A percentile compares a stretch with the other conserved stretches of the same genome.
phyloP scores from a whole-genome alignment of 192 early-diverging fungal species.

The Backusella mclennaniae region DNA sequence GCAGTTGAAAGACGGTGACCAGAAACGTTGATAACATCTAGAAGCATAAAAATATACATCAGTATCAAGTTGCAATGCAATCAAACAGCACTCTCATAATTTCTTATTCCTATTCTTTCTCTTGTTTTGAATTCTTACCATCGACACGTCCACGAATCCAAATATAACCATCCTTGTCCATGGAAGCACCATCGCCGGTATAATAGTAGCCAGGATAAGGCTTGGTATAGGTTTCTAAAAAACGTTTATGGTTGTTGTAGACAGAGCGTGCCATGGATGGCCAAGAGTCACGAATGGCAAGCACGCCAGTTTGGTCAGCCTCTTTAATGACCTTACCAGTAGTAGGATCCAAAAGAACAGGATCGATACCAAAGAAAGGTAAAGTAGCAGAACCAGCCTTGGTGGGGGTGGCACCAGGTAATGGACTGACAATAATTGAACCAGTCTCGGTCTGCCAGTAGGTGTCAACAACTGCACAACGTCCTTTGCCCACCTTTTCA shows the following conservation, averaged over 20 bases:
- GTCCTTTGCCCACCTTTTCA: constrained; percentile 80
- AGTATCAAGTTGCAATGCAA: too few species aligned
- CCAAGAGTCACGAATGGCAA: constrained; percentile 84
- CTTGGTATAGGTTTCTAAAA: constrained; percentile 87
- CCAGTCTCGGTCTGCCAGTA: constrained; percentile 97
- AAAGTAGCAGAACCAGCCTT: constrained; percentile 95
- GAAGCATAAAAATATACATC: too few species aligned
- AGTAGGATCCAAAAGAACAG: constrained; percentile 78
- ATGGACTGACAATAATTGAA: constrained; percentile 85
- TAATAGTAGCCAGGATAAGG: constrained; percentile 96
- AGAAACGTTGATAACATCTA: constrained; percentile 89
- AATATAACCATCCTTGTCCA: constrained; percentile 92
- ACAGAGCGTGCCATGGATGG: constrained; percentile 91
- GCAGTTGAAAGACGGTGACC: constrained; percentile 93
- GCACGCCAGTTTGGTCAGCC: constrained; percentile 85
- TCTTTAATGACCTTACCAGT: constrained; percentile 81
- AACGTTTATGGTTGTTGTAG: constrained; percentile 87
- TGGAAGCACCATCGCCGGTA: constrained; percentile 92
- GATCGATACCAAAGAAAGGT: constrained; percentile 95
- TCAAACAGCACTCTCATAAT: too few species aligned
- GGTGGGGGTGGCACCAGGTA: constrained; percentile 84
- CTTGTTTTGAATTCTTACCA: not conserved
- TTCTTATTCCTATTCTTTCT: too few species aligned
- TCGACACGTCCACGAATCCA: constrained; percentile 91
- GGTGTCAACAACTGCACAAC: constrained; percentile 92